phyloP scores from a whole-genome alignment of 768 basidiomycete species.

The Trametes elegans region DNA sequence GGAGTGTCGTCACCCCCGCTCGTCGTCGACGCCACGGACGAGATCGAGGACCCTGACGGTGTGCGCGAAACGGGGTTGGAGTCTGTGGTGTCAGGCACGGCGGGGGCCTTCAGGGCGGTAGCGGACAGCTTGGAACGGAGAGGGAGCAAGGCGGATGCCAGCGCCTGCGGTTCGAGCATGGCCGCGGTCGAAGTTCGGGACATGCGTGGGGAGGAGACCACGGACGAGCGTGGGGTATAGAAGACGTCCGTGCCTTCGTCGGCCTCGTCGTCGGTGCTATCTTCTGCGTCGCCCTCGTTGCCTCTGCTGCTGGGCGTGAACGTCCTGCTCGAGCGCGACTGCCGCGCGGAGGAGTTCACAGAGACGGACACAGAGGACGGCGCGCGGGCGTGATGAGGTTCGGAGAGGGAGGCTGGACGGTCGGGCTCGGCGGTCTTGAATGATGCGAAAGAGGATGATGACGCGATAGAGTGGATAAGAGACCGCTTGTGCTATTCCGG shows the following conservation, averaged over 20 bases:
- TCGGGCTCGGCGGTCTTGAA: constrained; percentile 12
- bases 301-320: constrained; percentile 15
- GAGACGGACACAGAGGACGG: constrained; percentile 3
- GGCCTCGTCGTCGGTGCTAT: constrained; percentile 20
- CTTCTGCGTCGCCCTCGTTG: constrained; percentile 23
- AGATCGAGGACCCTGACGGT: constrained; percentile 40
- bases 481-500: constrained; percentile 16
- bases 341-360: constrained; percentile 9
- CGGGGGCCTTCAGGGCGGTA: constrained; percentile 23
- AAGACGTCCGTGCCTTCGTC: constrained; percentile 50
- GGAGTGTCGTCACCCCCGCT: constrained; percentile 18
- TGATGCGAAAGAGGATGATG: constrained; percentile 17
- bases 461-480: constrained; percentile 20
- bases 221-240: constrained; percentile 50
- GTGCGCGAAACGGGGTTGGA: constrained; percentile 31
- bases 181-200: constrained; percentile 37
- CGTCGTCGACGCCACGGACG: constrained; percentile 19
- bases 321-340: constrained; percentile 14
- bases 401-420: constrained; percentile 1
- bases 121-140: constrained; percentile 27
- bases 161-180: constrained; percentile 29
- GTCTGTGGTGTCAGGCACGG: constrained; percentile 9
- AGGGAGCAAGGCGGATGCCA: constrained; percentile 27
- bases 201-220: constrained; percentile 48
- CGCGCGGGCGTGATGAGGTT: background rate